Conservation (phyloP, 2,329 filamentous ascomycete species). For the Aspergillus clavatus region DNA sequence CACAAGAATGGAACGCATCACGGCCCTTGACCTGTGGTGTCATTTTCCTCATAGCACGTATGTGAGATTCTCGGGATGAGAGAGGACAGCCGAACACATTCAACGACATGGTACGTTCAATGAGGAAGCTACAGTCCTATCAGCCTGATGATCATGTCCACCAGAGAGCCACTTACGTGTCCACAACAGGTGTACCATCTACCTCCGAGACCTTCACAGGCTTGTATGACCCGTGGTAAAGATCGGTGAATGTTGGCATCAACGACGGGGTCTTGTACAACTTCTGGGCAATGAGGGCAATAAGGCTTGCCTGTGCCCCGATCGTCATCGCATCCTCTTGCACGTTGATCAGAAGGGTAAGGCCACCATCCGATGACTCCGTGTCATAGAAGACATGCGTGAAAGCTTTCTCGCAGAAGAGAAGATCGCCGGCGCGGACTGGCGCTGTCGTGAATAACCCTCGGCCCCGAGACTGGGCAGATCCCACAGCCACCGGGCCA, state of each 20-base stretch:
- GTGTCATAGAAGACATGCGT: slow-evolving; percentile 26
- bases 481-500: slow-evolving; percentile 39
- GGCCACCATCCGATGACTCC: slow-evolving; percentile 1
- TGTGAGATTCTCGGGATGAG: slow-evolving; percentile 20
- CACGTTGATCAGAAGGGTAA: slow-evolving; percentile 37
- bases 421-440: slow-evolving; percentile 48
- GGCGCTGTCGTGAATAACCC: slow-evolving; percentile 49
- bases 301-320: slow-evolving; percentile 41
- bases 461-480: slow-evolving; percentile 40
- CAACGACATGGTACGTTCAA: slow-evolving; percentile 39
- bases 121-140: slow-evolving; percentile 39
- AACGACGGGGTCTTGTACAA: slow-evolving; percentile 40
- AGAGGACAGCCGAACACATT: slow-evolving; percentile 44
- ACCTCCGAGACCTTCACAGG: slow-evolving; percentile 18
- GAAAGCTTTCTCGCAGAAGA: slow-evolving; percentile 56
- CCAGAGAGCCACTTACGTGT: slow-evolving; percentile 38
- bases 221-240: slow-evolving; percentile 41
- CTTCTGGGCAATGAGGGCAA: slow-evolving; percentile 43
- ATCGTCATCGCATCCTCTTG: slow-evolving; percentile 27
- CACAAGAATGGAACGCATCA: slow-evolving; percentile 26
- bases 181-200: slow-evolving; percentile 42
- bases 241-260: slow-evolving; percentile 29
- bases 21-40: background rate
- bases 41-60: slow-evolving; percentile 1
- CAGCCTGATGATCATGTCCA: slow-evolving; percentile 1